Evolutionary conservation across 129 eudicot genomes (phyloP), one percentile per base, ranked within the genome.

Genomic region (Centaurea solstitialis): DNA sequence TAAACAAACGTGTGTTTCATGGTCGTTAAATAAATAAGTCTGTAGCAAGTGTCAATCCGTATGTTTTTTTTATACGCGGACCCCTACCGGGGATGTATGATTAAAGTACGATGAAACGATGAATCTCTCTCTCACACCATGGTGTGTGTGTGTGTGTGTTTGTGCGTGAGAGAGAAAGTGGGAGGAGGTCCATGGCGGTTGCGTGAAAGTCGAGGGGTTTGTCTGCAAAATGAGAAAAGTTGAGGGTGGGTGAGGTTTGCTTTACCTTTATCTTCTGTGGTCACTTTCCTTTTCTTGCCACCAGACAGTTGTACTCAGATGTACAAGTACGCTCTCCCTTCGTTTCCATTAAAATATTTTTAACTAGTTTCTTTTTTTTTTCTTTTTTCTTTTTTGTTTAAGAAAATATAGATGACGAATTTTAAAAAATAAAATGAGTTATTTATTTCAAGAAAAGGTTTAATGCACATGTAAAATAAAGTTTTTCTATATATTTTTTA

Each of bases 131-230:
- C 68, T 35, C 59, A 33, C 83, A 79, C 82, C 69, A 47, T 30
- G 1, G 22, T 13, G 59, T 79, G 53, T 7, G 76, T 70, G 82
- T 70, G 4, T 11, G 9, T 50, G 76, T 70, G 82, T 70, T 1
- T 11, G 9, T 50, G 3, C 13, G 59, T 12, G 76, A 18, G 69
- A 70, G 76, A 68, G 75, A 78, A 9, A 13, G 68, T 26, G 20
- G 22, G 9, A 41, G 18, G 73, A 40, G 73, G 73, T 62, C 78
- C 78, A 59, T 10, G 41, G 12, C 50, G 78, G 68, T 83, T 83
- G 87, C 85, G 91, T 85, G 85, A 88, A 88, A 85, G 89, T 81
- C 83, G 89, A 88, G 91, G 91, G 87, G 62, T 21, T 53, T 79
- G 24, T 72, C 62, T 53, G 77, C 70, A 79, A 79, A 53, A 26